Conservation (phyloP, 768 basidiomycete species). For the Tephrocybe sp. region DNA sequence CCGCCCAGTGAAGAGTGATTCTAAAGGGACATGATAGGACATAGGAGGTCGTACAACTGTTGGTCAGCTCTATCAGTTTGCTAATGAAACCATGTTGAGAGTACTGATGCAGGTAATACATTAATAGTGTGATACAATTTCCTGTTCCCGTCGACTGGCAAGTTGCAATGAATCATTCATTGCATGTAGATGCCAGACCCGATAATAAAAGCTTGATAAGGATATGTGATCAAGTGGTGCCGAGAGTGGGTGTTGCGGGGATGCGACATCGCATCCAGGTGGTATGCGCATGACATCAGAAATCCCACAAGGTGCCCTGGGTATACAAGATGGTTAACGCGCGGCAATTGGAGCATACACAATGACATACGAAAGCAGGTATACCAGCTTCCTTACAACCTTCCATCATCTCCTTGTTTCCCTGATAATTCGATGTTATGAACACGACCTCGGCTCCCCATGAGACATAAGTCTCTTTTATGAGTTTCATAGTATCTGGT, state of each 20-base stretch:
- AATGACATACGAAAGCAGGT: slow-evolving; percentile 53
- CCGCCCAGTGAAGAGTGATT: background rate
- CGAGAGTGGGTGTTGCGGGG: background rate
- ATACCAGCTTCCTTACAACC: slow-evolving; percentile 72
- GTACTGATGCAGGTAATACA: background rate
- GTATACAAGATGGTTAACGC: background rate
- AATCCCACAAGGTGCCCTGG: slow-evolving; percentile 73
- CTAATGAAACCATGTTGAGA: too few relatives aligned
- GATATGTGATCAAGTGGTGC: background rate
- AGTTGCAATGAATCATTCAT: background rate
- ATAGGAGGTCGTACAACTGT: background rate
- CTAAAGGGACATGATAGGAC: background rate
- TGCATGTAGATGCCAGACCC: background rate
- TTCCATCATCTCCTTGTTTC: slow-evolving; percentile 81
- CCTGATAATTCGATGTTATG: slow-evolving; percentile 76
- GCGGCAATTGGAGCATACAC: background rate
- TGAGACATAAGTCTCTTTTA: slow-evolving; percentile 68
- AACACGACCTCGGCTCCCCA: slow-evolving; percentile 84
- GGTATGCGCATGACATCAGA: slow-evolving; percentile 29
- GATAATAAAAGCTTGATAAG: slow-evolving; percentile 2
- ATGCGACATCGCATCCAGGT: background rate
- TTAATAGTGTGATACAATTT: background rate
- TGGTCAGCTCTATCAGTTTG: too few relatives aligned
- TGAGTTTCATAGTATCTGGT: slow-evolving; percentile 75
- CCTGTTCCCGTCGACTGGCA: background rate